Conservation (phyloP, 2,329 filamentous ascomycete species). For the Botryotinia convoluta region DNA sequence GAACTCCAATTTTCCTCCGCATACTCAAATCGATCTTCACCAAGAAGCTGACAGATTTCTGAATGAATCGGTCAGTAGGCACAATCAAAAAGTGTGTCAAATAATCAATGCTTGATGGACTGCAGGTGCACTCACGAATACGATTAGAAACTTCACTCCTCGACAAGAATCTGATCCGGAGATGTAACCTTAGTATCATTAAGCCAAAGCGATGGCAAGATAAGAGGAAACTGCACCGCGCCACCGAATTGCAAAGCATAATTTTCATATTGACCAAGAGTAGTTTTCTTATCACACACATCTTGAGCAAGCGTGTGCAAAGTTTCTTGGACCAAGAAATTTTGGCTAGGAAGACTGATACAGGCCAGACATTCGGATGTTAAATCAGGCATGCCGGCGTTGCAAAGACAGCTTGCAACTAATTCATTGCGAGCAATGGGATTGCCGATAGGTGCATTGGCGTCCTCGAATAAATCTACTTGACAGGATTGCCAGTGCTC, state of each 20-base stretch:
- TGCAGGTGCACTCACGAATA: neutral
- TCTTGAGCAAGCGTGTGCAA: neutral
- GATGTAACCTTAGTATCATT: neutral
- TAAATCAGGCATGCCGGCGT: neutral
- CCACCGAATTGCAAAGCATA: neutral
- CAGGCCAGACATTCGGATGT: neutral
- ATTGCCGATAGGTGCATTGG: neutral
- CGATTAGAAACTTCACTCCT: neutral
- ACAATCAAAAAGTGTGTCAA: fast-evolving
- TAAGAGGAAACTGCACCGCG: neutral
- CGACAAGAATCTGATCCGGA: neutral
- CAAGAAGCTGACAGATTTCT: too few species aligned
- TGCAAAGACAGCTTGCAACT: conserved; percentile 3
- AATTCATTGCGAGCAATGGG: neutral
- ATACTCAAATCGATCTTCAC: neutral
- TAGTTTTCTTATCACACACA: neutral
- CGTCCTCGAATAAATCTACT: neutral
- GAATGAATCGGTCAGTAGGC: too few species aligned
- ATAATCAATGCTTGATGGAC: too few species aligned
- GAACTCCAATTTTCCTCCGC: fast-evolving
- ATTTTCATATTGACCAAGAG: neutral
- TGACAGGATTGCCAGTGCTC: conserved; percentile 2
- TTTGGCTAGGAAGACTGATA: neutral
- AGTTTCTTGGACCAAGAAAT: neutral
- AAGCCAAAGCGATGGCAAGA: conserved; percentile 3